Evolutionary conservation across 2,329 filamentous ascomycete species (phyloP), one percentile per base, ranked within the genome.

Genomic region (Fusarium coicis): DNA sequence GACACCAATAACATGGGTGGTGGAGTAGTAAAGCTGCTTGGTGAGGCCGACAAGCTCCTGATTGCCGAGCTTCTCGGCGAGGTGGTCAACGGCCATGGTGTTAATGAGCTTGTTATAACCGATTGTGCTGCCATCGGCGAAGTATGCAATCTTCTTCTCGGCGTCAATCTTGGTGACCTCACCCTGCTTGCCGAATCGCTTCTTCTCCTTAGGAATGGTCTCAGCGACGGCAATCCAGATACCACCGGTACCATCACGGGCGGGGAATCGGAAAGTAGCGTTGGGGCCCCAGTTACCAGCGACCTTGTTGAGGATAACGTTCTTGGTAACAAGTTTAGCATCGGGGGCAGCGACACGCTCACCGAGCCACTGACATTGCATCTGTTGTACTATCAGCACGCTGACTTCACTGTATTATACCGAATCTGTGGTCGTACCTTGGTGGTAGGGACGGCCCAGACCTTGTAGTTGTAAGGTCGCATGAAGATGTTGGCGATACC

Each of bases 381-480:
- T 99, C 95, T 97, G 76, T 34, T 62, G 68, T 32, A 14, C 4
- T 28, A 30, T 76, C 28, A 74, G 74, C 62, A 65, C 40, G 54
- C 30, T 28, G 30, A 46, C 39, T 69, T 49, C 44, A 37, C 46
- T 28, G 40, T 28, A 28, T 47, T 46, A n/a, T 55, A 14, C 14
- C 16, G 9, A n/a, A 32, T 28, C 23, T 53, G 28, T 34, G 15
- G 54, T 40, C 67, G 79, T 88, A 97, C 94, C 91, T 97, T 97
- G 77, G 93, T 97, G 63, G 96, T 98, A 67, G 96, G 96, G 79
- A 98, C 96, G 72, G 96, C 96, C 96, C 96, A 99, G 82, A 99
- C 96, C 88, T 99, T 99, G 92, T 92, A 99, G 91, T 99, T 99
- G 90, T 99, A 99, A 61, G 96, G 96, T 79, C 96, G 90, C 96